A percentile compares a stretch with the other conserved stretches of the same genome.
phyloP scores from a whole-genome alignment of 345 rosid genomes.

The Ricinus communis region DNA sequence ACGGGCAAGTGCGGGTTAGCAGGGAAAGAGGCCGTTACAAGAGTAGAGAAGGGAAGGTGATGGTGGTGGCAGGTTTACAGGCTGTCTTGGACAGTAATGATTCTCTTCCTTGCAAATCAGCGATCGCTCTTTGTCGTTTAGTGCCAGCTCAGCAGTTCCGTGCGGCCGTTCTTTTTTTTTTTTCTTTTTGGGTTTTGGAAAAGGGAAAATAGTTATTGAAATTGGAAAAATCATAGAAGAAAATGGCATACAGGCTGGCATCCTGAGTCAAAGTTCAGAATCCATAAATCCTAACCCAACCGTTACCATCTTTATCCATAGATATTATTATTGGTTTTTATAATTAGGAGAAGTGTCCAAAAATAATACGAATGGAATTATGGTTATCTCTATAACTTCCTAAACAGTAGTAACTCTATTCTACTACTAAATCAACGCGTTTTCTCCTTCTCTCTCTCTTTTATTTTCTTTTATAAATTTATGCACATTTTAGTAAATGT shows the following conservation, averaged over 20 bases:
- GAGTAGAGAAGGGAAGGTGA: background rate
- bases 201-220: background rate
- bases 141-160: slow-evolving; percentile 54
- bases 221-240: slow-evolving; percentile 10
- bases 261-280: slow-evolving; percentile 56
- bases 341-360: background rate
- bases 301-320: slow-evolving; percentile 59
- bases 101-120: slow-evolving; percentile 58
- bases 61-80: slow-evolving; percentile 56
- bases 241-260: slow-evolving; percentile 77
- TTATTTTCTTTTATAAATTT: no score
- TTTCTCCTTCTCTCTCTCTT: background rate
- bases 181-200: background rate
- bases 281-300: slow-evolving; percentile 38
- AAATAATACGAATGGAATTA: no score
- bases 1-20: slow-evolving; percentile 45
- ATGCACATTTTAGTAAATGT: no score
- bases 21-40: slow-evolving; percentile 44
- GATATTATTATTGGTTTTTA: slow-evolving; percentile 19
- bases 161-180: slow-evolving; percentile 33
- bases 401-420: slow-evolving; percentile 19
- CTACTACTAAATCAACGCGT: background rate
- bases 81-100: slow-evolving; percentile 53
- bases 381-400: slow-evolving; percentile 38
- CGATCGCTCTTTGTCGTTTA: slow-evolving; percentile 69